Evolutionary conservation across 129 eudicot genomes (phyloP), one percentile per base, ranked within the genome.

Genomic region (Tagetes erecta): DNA sequence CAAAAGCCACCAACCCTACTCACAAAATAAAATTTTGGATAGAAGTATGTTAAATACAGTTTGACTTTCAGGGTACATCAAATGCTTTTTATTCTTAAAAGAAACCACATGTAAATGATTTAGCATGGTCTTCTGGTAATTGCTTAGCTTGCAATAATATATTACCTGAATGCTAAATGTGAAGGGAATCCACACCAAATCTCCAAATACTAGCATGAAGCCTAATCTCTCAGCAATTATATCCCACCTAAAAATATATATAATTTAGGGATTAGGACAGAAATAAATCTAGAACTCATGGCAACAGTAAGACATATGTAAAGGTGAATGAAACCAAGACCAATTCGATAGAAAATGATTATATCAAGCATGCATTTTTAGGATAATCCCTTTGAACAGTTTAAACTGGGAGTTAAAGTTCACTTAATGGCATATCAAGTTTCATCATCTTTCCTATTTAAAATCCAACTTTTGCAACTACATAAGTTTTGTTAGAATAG

Each of bases 171-270:
- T 95, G 79, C 99, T 95, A 68, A 95, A 95, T 41, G 99, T 91
- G 83, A 91, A 95, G 69, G 99, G 99, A 59, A 95, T 91, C 97
- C 97, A 95, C 38, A 95, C 97, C 9, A 95, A 80, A 87, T 95
- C 97, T 49, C 99, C 99, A 79, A 95, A 91, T 72, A 95, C 99
- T 67, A 95, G 84, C 99, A 95, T 95, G 85, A 95, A 95, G 34
- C 99, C 99, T 80, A 95, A 84, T 76, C 96, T 88, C 75, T 95
- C 99, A 51, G 97, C 99, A 71, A 95, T 95, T 78, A 95, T 95
- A 78, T 95, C 99, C 99, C 99, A 95, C 72, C 99, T 95, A 73
- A 50, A 81, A 77, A 49, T 72, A 63, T 33, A 60, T n/a, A 52
- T 37, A 39, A 65, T 64, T 13, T 8, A 58, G 47, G 35, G 65